These are phyloP conservation scores for Pezizomycotina sp. DNA, from an alignment of 2,329 filamentous ascomycete genomes.

Conservation along the genomic window DNA sequence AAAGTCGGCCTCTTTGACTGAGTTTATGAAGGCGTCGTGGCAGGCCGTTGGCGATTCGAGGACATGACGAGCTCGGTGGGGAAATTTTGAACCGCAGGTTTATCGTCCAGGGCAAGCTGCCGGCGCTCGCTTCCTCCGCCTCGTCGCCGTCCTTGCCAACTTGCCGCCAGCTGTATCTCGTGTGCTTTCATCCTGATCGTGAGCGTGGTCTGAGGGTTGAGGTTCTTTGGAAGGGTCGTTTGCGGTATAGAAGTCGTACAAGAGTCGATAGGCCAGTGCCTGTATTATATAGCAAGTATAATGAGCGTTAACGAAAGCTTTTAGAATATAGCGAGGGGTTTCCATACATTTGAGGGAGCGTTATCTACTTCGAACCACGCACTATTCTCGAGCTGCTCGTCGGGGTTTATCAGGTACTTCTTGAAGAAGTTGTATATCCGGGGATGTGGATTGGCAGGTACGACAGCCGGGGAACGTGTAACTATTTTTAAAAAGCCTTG, in stretches of 20 bases:
- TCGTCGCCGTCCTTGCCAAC: slow-evolving; percentile 21
- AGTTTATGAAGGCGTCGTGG: slow-evolving; percentile 40
- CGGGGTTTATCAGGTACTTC: slow-evolving; percentile 41
- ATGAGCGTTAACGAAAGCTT: neutral
- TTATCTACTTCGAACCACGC: slow-evolving; percentile 45
- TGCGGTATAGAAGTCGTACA: slow-evolving; percentile 53
- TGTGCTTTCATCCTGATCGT: slow-evolving; percentile 14
- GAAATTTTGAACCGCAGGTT: slow-evolving; percentile 32
- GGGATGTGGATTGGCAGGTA: slow-evolving; percentile 50
- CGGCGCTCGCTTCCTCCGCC: slow-evolving; percentile 23
- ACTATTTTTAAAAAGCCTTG: slow-evolving; percentile 28
- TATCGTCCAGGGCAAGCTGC: slow-evolving; percentile 44
- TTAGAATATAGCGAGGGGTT: neutral
- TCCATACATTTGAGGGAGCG: slow-evolving; percentile 41
- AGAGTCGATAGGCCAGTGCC: slow-evolving; percentile 50
- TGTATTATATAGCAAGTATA: slow-evolving; percentile 2
- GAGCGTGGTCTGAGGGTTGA: slow-evolving; percentile 21
- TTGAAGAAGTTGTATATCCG: slow-evolving; percentile 47
- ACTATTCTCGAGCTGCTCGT: slow-evolving; percentile 27
- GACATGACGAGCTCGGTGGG: slow-evolving; percentile 21
- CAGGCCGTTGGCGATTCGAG: slow-evolving; percentile 19
- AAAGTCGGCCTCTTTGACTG: slow-evolving; percentile 63
- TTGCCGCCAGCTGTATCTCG: slow-evolving; percentile 19
- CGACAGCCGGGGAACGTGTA: slow-evolving; percentile 47
- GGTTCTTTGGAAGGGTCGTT: slow-evolving; percentile 34